Percentiles rank a stretch among this genome's conserved stretches.
Evolutionary conservation across 129 eudicot species (phyloP).

Genomic region (Flaveria brownii): DNA sequence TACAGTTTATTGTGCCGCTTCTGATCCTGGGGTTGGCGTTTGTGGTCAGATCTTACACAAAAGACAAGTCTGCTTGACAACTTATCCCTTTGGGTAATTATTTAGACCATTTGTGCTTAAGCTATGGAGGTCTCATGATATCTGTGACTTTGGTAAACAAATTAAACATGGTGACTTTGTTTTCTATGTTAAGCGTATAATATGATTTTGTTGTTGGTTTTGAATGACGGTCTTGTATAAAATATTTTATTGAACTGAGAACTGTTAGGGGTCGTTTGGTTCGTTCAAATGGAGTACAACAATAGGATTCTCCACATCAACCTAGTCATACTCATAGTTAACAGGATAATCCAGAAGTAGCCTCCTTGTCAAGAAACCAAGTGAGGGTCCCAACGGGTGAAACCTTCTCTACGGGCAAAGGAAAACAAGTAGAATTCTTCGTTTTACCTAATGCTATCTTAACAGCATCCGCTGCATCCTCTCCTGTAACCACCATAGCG

Average conservation of each 20-base stretch:
- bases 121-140: slow-evolving; percentile 23
- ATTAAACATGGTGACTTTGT: not conserved
- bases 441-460: slow-evolving; percentile 39
- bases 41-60: slow-evolving; percentile 76
- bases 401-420: slow-evolving; percentile 56
- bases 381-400: slow-evolving; percentile 53
- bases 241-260: not conserved
- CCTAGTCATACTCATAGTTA: not conserved
- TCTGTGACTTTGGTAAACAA: slow-evolving; percentile 4
- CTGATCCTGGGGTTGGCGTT: slow-evolving; percentile 70
- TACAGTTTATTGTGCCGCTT: slow-evolving; percentile 80
- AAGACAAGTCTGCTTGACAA: slow-evolving; percentile 51
- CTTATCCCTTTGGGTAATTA: not conserved
- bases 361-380: slow-evolving; percentile 72
- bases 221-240: not conserved
- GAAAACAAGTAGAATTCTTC: slow-evolving; percentile 4
- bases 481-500: slow-evolving; percentile 72
- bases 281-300: too few species aligned
- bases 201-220: not conserved
- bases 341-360: slow-evolving; percentile 40
- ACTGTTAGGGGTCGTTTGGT: too few species aligned
- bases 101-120: slow-evolving; percentile 23
- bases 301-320: too few species aligned
- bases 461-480: slow-evolving; percentile 53
- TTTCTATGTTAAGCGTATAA: not conserved